phyloP scores from a whole-genome alignment of 2,329 filamentous ascomycete species.

The Trichoderma semiorbis region DNA sequence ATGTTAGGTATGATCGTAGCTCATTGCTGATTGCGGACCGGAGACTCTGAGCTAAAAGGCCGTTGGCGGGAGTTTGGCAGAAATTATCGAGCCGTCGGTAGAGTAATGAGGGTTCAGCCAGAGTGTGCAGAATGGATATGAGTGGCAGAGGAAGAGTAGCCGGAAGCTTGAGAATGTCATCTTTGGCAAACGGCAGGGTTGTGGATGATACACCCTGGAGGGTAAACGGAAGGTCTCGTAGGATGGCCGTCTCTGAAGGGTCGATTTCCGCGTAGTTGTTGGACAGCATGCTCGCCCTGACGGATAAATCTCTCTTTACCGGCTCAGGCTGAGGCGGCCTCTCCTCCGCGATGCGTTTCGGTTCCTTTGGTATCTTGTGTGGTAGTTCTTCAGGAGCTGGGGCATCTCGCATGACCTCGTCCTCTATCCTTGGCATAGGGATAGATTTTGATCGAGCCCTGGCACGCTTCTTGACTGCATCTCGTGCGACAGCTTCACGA shows the following conservation, averaged over 20 bases:
- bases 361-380: constrained; percentile 37
- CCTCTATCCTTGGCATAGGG: constrained; percentile 40
- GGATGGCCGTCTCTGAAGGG: constrained; percentile 62
- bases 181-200: constrained; percentile 70
- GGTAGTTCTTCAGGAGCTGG: constrained; percentile 53
- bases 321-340: constrained; percentile 31
- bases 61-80: constrained; percentile 74
- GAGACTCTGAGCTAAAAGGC: constrained; percentile 87
- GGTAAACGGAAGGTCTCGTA: constrained; percentile 85
- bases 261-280: constrained; percentile 55
- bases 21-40: constrained; percentile 82
- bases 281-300: constrained; percentile 56
- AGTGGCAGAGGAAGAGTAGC: constrained; percentile 76
- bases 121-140: constrained; percentile 78
- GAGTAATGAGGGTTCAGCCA: constrained; percentile 91
- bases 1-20: constrained; percentile 80
- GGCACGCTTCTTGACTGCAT: constrained; percentile 37
- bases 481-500: constrained; percentile 36
- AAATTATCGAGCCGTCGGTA: constrained; percentile 80
- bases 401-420: constrained; percentile 49
- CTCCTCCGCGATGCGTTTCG: constrained; percentile 37
- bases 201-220: constrained; percentile 88
- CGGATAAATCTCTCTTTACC: constrained; percentile 47
- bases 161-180: constrained; percentile 71
- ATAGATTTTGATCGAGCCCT: constrained; percentile 39